Percentiles rank a stretch among this genome's conserved stretches.
Conservation (phyloP, 2,329 filamentous ascomycete genomes). For the Verticillium tricorpus region DNA sequence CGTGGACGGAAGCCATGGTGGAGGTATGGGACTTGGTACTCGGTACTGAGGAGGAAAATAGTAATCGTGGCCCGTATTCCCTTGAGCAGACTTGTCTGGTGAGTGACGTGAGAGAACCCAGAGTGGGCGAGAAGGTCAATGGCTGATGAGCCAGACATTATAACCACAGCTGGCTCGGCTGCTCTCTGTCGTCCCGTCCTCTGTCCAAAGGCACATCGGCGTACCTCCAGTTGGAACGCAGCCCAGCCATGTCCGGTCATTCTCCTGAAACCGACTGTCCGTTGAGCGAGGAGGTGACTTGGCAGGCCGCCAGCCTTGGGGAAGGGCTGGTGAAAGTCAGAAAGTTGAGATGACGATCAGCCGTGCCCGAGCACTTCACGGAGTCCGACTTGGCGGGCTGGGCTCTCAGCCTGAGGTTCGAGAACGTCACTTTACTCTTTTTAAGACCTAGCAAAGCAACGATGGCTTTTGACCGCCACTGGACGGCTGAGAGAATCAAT, state of each 20-base stretch:
- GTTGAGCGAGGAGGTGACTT: not conserved
- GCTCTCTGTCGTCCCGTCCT: not conserved
- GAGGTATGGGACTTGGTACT: not conserved
- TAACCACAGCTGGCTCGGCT: not conserved
- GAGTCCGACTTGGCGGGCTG: not conserved
- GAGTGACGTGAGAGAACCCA: not conserved
- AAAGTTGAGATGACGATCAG: not conserved
- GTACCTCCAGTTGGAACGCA: not conserved
- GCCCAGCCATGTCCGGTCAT: not conserved
- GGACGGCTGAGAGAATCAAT: not conserved
- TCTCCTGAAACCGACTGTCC: not conserved
- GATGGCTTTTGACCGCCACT: not conserved
- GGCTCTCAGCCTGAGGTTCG: too few species aligned
- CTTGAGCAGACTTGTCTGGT: not conserved
- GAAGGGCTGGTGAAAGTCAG: not conserved
- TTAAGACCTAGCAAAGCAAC: not conserved
- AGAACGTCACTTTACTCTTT: not conserved
- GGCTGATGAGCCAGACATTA: not conserved
- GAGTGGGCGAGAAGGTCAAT: not conserved
- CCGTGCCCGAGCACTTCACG: not conserved
- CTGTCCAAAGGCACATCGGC: not conserved
- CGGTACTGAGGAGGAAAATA: too few species aligned
- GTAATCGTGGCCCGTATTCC: not conserved
- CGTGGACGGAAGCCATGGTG: conserved; percentile 2
- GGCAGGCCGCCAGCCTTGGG: not conserved